These are phyloP conservation scores for Aspergillus uvarum DNA, from an alignment of 2,329 filamentous ascomycete genomes.

Conservation along the genomic window DNA sequence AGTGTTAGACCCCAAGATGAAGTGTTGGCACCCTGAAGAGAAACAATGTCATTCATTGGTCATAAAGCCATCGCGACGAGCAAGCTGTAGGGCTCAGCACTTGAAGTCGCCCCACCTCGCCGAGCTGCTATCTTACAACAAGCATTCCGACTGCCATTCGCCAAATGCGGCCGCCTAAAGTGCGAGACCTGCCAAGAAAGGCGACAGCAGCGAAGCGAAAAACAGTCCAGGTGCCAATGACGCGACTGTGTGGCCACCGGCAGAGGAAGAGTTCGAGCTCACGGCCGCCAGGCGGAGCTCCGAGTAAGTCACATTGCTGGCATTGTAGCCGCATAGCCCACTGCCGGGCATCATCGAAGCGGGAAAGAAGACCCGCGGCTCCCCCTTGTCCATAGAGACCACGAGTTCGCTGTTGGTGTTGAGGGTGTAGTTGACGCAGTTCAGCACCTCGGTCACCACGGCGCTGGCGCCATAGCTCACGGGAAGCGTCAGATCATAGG, in stretches of 20 bases:
- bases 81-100: too few species aligned
- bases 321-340: constrained; percentile 9
- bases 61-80: too few species aligned
- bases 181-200: too few species aligned
- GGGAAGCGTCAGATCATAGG: constrained; percentile 32
- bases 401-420: constrained; percentile 14
- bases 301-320: background rate
- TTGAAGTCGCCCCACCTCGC: too few species aligned
- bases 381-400: constrained; percentile 27
- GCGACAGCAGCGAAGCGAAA: too few species aligned
- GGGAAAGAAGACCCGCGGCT: constrained; percentile 31
- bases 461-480: constrained; percentile 26
- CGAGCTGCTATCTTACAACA: too few species aligned
- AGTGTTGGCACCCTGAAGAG: too few species aligned
- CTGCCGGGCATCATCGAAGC: constrained; percentile 24
- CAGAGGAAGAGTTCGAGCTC: background rate
- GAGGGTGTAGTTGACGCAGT: constrained; percentile 15
- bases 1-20: too few species aligned
- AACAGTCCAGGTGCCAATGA: too few species aligned
- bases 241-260: background rate
- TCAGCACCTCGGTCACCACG: constrained; percentile 29
- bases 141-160: too few species aligned
- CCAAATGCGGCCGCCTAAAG: too few species aligned
- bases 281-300: background rate
- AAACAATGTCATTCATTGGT: too few species aligned